These are phyloP conservation scores for Malus orientalis DNA, from an alignment of 306 rosid species.

Conservation along the genomic window DNA sequence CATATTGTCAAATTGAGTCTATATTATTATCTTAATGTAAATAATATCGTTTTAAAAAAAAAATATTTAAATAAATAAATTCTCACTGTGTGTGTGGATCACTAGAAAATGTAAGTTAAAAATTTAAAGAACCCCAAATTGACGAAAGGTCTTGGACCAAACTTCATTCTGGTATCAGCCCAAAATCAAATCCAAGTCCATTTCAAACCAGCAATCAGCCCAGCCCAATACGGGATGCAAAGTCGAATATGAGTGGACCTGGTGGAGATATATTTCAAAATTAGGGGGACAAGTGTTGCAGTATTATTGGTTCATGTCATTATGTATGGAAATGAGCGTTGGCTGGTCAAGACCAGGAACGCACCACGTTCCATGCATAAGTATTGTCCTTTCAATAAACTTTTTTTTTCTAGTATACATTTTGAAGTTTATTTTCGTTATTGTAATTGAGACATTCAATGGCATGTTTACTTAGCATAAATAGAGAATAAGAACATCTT, in stretches of 20 bases:
- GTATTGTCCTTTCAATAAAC: background rate
- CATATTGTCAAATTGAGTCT: fast-evolving
- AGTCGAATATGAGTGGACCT: too few relatives aligned
- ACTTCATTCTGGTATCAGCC: background rate
- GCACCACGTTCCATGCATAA: background rate
- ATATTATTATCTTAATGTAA: fast-evolving
- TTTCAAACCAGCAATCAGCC: background rate
- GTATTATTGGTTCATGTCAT: background rate
- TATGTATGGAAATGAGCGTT: background rate
- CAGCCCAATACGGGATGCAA: background rate
- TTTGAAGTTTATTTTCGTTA: background rate
- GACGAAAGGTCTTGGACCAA: background rate
- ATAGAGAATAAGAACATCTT: too few relatives aligned
- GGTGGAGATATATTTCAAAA: background rate
- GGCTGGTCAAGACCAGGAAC: too few relatives aligned
- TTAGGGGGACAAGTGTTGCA: background rate
- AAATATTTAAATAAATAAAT: too few relatives aligned
- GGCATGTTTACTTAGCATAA: background rate
- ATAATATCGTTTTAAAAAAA: too few relatives aligned
- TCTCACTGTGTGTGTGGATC: background rate
- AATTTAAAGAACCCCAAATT: too few relatives aligned
- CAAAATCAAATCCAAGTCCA: background rate
- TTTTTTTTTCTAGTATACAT: too few relatives aligned
- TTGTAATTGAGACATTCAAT: background rate
- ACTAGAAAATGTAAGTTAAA: background rate